Base-by-base conservation (phyloP, 2,329 filamentous ascomycete species). In the Trichoderma asperellum region DNA sequence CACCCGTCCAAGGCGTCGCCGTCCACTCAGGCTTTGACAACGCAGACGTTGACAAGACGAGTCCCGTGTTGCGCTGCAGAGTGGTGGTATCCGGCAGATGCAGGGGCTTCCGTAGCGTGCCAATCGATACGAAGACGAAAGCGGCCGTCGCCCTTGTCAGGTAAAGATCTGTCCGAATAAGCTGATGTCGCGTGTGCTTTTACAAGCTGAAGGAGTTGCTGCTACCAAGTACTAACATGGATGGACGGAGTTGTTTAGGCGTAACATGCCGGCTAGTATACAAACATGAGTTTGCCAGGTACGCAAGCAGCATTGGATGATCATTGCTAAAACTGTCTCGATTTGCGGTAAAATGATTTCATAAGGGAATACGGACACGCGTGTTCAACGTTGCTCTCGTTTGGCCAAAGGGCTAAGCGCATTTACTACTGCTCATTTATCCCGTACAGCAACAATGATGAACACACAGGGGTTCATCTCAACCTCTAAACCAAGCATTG, bases 21-120 rank as follows among this genome's bases (percentile, higher is more conserved):
- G 63, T 49, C 63, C 63, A 66, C 57, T 66, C 55, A 66, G 29
- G 57, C 29, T 27, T 18, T 59, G 63, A 66, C 63, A 66, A 66
- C 63, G 63, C 63, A 66, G 55, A 57, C 49, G 3, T 53, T 16
- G 34, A 64, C 32, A 14, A 21, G 49, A 49, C 18, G 32, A 21
- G 58, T 11, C 29, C 55, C 29, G 27, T 32, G 21, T 59, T 66
- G 55, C 55, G 63, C 63, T 66, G 63, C 63, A 66, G 57, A 59
- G 6, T 43, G 57, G 57, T 59, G 40, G 57, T 37, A 59, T 59
- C 57, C 35, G 57, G 40, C 21, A 59, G 55, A 66, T 34, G 63
- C 63, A 66, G 63, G 63, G 63, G 63, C 53, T 14, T 35, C n/a
- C 55, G 63, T 59, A 52, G 37, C 29, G 35, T 34, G 21, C 35